Evolutionary conservation across 352 stramenopile species (phyloP).

Genomic region (Paralagenidium karlingii): DNA sequence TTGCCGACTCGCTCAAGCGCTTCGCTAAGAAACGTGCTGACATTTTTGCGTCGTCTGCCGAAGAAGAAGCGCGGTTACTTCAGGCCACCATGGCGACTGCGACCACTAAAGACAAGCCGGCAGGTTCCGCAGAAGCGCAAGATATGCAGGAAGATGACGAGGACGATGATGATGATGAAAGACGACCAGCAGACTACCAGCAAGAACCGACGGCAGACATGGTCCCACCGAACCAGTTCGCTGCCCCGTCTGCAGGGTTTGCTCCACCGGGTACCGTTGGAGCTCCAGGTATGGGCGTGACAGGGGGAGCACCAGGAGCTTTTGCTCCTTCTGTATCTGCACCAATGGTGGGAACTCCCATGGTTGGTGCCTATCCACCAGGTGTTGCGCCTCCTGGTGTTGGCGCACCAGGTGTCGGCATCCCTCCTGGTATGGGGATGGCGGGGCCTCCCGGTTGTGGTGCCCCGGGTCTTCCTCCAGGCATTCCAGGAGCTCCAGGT

Average conservation of each 20-base stretch:
- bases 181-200: neutral
- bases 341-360: neutral
- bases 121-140: conserved; percentile 8
- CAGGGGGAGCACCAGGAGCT: neutral
- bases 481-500: conserved; percentile 3
- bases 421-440: conserved; percentile 15
- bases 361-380: neutral
- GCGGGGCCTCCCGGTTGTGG: conserved; percentile 2
- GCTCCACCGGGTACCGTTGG: neutral
- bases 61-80: conserved; percentile 64
- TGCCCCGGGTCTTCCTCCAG: conserved; percentile 1
- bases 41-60: conserved; percentile 87
- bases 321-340: conserved; percentile 4
- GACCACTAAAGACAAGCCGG: conserved; percentile 6
- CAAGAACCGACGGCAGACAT: neutral
- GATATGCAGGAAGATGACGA: conserved; percentile 26
- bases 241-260: too few relatives aligned
- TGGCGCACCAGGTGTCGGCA: conserved; percentile 8
- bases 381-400: conserved; percentile 8
- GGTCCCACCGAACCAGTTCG: neutral
- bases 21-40: conserved; percentile 89
- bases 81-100: conserved; percentile 23
- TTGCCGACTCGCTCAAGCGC: conserved; percentile 89
- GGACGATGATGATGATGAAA: too few relatives aligned
- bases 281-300: neutral